These are phyloP conservation scores for Penicillium verhagenii DNA, from an alignment of 495 filamentous ascomycete species.

Conservation along the genomic window DNA sequence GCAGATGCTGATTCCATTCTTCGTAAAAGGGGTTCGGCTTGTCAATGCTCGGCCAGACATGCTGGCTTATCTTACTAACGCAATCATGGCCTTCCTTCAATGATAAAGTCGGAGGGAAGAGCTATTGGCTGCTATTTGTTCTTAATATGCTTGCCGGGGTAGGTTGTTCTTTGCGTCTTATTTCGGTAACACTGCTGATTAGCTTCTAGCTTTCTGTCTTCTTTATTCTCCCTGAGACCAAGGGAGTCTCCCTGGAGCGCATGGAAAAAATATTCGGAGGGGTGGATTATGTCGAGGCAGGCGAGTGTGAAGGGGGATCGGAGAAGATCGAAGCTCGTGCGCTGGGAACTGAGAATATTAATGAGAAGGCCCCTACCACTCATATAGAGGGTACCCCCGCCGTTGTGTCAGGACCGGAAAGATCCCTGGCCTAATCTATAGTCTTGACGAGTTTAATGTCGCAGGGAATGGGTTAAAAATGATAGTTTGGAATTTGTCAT, in stretches of 20 bases:
- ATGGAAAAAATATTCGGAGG: slow-evolving; percentile 41
- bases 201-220: slow-evolving; percentile 30
- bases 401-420: not conserved
- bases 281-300: slow-evolving; percentile 33
- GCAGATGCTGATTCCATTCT: not conserved
- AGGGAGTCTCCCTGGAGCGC: slow-evolving; percentile 29
- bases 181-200: not conserved
- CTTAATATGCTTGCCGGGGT: slow-evolving; percentile 36
- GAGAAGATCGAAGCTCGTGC: slow-evolving; percentile 19
- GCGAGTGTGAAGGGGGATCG: slow-evolving; percentile 22
- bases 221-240: slow-evolving; percentile 30
- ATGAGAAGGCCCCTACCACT: slow-evolving; percentile 3
- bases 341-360: slow-evolving; percentile 10
- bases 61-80: slow-evolving; percentile 32
- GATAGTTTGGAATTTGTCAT: not conserved
- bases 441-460: not conserved
- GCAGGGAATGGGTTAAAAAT: not conserved
- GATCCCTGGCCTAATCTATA: not conserved
- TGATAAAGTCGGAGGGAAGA: slow-evolving; percentile 27
- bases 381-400: not conserved
- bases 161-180: not conserved
- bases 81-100: slow-evolving; percentile 39
- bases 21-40: slow-evolving; percentile 26
- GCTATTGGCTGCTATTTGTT: slow-evolving; percentile 36
- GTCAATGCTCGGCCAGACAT: slow-evolving; percentile 34